phyloP scores from a whole-genome alignment of 108 stramenopile genomes.

The Schizochytrium sp. region DNA sequence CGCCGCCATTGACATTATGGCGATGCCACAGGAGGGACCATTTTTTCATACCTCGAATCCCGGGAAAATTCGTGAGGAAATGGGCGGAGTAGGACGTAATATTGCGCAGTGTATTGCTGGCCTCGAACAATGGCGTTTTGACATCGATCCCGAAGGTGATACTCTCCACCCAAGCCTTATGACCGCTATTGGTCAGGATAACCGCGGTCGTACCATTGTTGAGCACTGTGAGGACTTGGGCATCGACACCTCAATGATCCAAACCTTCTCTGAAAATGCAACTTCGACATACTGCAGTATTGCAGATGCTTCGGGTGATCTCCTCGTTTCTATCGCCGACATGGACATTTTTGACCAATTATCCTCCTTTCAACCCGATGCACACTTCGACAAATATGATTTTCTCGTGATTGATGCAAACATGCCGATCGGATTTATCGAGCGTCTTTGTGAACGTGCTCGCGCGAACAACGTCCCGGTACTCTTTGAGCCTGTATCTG shows the following conservation, averaged over 20 bases:
- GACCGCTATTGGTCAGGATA: constrained; percentile 83
- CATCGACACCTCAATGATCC: constrained; percentile 45
- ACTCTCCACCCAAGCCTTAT: constrained; percentile 68
- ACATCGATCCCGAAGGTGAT: constrained; percentile 58
- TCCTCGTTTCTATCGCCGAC: constrained; percentile 86
- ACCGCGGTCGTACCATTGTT: constrained; percentile 75
- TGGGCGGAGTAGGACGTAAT: constrained; percentile 76
- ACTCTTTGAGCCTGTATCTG: constrained; percentile 58
- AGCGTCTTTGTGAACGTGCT: background rate
- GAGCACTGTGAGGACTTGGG: constrained; percentile 66
- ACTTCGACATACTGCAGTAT: constrained; percentile 86
- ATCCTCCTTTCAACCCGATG: constrained; percentile 65
- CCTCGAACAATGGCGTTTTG: constrained; percentile 67
- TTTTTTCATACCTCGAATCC: constrained; percentile 73
- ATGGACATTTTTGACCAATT: constrained; percentile 79
- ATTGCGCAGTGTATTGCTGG: constrained; percentile 70
- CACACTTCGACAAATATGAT: constrained; percentile 63
- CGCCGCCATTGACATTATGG: constrained; percentile 83
- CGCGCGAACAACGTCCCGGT: background rate
- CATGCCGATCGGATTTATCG: constrained; percentile 68
- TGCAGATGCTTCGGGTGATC: constrained; percentile 77
- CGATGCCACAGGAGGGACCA: constrained; percentile 70
- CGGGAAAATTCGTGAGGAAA: constrained; percentile 60
- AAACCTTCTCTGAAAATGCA: constrained; percentile 62
- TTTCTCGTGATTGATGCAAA: constrained; percentile 84